These are phyloP conservation scores for Coemansia sp. DNA, from an alignment of 192 early-diverging fungal genomes.

Conservation along the genomic window DNA sequence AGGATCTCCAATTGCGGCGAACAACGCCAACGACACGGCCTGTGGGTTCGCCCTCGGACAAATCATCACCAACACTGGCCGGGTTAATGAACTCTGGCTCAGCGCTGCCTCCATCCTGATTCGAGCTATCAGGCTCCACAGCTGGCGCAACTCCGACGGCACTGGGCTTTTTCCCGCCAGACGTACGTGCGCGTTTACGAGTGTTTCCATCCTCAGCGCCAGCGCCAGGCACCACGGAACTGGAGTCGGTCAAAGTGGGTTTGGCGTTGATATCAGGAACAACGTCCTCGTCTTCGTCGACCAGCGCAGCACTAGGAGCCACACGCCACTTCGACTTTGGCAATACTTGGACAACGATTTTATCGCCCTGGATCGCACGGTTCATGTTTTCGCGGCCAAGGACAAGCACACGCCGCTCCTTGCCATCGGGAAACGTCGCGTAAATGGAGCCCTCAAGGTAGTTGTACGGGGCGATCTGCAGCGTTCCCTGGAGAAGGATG, in stretches of 20 bases:
- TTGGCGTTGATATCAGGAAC: slow-evolving; percentile 37
- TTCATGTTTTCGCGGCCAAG: slow-evolving; percentile 83
- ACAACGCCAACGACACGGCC: slow-evolving; percentile 90
- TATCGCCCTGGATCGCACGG: slow-evolving; percentile 89
- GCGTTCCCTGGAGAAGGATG: slow-evolving; percentile 74
- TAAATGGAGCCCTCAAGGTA: slow-evolving; percentile 82
- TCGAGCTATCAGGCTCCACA: not conserved
- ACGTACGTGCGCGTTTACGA: slow-evolving; percentile 35
- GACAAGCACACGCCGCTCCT: slow-evolving; percentile 73
- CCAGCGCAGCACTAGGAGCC: slow-evolving; percentile 65
- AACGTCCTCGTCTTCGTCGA: slow-evolving; percentile 69
- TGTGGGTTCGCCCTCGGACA: slow-evolving; percentile 63
- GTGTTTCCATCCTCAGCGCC: slow-evolving; percentile 9
- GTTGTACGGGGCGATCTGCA: slow-evolving; percentile 84
- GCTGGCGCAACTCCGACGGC: slow-evolving; percentile 8
- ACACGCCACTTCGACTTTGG: slow-evolving; percentile 84
- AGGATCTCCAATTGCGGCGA: slow-evolving; percentile 91
- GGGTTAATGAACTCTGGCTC: slow-evolving; percentile 25
- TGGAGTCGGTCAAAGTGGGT: not conserved
- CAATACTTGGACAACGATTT: slow-evolving; percentile 82
- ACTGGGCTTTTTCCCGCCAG: not conserved
- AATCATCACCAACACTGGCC: slow-evolving; percentile 18
- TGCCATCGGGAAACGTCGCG: slow-evolving; percentile 69
- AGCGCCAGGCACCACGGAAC: slow-evolving; percentile 25
- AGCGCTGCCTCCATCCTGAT: not conserved